phyloP scores from a whole-genome alignment of 805 yeast genomes.

The Crinitomyces ghanaensis region DNA sequence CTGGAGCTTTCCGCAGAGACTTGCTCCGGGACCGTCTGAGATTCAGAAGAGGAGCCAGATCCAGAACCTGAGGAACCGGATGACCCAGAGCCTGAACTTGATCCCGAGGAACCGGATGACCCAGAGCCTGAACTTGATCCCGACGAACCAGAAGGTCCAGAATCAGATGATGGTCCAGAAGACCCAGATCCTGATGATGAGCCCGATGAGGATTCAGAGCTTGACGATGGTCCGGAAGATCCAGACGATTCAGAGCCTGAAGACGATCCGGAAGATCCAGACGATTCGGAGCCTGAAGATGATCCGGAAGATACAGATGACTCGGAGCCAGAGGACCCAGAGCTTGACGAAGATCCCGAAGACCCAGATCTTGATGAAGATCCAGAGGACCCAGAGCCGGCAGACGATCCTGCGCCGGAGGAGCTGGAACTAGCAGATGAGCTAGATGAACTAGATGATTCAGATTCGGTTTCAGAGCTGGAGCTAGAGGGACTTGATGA shows the following conservation, averaged over 20 bases:
- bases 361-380: neutral
- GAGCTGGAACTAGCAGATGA: no score
- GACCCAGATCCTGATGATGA: neutral
- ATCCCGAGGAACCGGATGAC: neutral
- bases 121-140: constrained; percentile 2
- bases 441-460: no score
- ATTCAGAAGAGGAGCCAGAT: constrained; percentile 4
- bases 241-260: neutral
- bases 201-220: neutral
- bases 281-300: neutral
- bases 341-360: constrained; percentile 1
- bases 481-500: no score
- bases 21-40: no score
- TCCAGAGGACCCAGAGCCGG: no score
- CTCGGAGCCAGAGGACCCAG: neutral
- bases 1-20: no score
- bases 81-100: constrained; percentile 1
- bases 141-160: neutral
- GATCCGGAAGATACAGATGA: constrained; percentile 2
- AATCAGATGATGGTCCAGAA: neutral
- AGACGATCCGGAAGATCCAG: neutral
- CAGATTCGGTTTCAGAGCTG: no score
- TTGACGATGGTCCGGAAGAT: neutral
- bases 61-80: neutral
- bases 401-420: no score